These are phyloP conservation scores for Lanmaoa pseudosensibilis DNA, from an alignment of 768 basidiomycete species.

Conservation along the genomic window DNA sequence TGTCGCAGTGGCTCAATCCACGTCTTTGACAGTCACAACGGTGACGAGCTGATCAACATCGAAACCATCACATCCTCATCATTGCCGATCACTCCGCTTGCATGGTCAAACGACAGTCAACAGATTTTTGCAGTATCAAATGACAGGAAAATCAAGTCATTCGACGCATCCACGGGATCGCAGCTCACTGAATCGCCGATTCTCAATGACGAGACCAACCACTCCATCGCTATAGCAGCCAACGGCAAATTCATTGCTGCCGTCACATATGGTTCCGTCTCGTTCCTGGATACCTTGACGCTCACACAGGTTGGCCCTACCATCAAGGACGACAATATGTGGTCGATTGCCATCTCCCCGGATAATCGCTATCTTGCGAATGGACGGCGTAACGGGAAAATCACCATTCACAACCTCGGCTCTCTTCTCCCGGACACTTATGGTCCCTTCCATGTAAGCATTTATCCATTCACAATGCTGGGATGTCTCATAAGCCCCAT, in stretches of 20 bases:
- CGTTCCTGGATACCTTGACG: not conserved
- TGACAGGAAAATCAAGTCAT: not conserved
- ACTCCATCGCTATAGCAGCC: not conserved
- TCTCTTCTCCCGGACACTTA: conserved; percentile 8
- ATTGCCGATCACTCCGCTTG: not conserved
- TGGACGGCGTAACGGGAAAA: not conserved
- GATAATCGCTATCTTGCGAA: not conserved
- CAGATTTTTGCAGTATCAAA: not conserved
- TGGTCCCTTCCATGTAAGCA: conserved; percentile 1
- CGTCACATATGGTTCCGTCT: not conserved
- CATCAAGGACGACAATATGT: not conserved
- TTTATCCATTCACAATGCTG: not conserved
- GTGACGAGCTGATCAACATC: not conserved
- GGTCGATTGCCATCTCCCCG: not conserved
- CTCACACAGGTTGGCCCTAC: not conserved
- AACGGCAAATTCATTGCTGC: not conserved
- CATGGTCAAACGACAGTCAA: not conserved
- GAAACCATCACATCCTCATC: not conserved
- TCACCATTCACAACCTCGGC: not conserved
- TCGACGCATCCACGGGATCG: not conserved
- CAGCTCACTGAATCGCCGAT: not conserved
- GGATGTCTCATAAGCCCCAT: too few species aligned
- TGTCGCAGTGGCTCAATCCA: not conserved
- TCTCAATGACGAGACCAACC: too few species aligned
- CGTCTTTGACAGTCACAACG: not conserved